Conservation (phyloP, 768 basidiomycete genomes). For the Kwoniella heveanensis region DNA sequence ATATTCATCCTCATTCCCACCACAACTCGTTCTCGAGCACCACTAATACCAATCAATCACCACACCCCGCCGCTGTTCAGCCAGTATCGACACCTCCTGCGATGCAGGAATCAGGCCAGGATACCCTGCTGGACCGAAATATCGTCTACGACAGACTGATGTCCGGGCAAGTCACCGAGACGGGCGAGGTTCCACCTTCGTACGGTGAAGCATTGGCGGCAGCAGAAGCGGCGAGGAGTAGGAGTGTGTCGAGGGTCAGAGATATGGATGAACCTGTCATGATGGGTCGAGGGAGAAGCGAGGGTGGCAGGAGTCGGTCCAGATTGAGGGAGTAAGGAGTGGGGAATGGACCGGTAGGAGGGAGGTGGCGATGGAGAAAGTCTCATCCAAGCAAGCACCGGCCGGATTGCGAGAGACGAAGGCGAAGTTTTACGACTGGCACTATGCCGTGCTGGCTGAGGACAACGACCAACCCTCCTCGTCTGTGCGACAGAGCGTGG, state of each 20-base stretch:
- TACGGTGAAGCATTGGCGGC: conserved; percentile 59
- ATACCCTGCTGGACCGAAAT: conserved; percentile 55
- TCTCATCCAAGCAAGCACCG: too few relatives aligned
- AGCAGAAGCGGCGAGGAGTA: conserved; percentile 15
- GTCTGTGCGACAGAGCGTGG: too few relatives aligned
- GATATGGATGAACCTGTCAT: conserved; percentile 4
- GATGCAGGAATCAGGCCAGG: conserved; percentile 28
- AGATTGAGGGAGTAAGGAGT: conserved; percentile 6
- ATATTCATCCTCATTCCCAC: not conserved
- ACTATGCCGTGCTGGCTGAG: too few relatives aligned
- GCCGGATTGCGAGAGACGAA: too few relatives aligned
- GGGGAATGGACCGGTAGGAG: too few relatives aligned
- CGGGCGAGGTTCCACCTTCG: conserved; percentile 82
- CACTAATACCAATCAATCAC: not conserved
- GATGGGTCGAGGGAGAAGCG: conserved; percentile 1
- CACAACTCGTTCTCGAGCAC: not conserved
- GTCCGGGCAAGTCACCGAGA: conserved; percentile 76
- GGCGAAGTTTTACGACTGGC: too few relatives aligned
- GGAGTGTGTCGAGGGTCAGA: conserved; percentile 8
- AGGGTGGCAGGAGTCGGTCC: conserved; percentile 28
- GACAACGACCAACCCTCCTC: too few relatives aligned
- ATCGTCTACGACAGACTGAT: conserved; percentile 76
- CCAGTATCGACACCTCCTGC: conserved; percentile 5
- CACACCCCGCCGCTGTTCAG: not conserved
- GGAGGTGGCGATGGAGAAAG: too few relatives aligned